Evolutionary conservation across 2,329 filamentous ascomycete species (phyloP).

Genomic region (Alternaria sp.): DNA sequence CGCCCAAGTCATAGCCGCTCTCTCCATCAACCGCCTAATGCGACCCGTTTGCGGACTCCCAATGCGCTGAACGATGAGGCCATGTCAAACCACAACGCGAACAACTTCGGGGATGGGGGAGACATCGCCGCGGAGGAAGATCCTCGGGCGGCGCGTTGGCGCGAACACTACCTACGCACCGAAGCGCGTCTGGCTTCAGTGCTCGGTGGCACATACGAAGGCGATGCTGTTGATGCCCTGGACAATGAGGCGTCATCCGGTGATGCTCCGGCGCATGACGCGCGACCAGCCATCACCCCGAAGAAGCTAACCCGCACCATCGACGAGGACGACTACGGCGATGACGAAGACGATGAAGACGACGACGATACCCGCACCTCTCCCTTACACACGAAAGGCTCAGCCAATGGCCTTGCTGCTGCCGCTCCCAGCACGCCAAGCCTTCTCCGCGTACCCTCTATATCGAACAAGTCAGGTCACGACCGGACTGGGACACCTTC

Average conservation of each 20-base stretch:
- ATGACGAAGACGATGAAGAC: slow-evolving; percentile 72
- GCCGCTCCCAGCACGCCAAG: slow-evolving; percentile 69
- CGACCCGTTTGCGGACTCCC: slow-evolving; percentile 52
- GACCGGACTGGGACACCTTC: slow-evolving; percentile 64
- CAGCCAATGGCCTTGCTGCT: slow-evolving; percentile 63
- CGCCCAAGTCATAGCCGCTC: slow-evolving; percentile 55
- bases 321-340: slow-evolving; percentile 85
- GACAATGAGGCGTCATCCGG: slow-evolving; percentile 38
- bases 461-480: slow-evolving; percentile 70
- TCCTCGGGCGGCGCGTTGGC: slow-evolving; percentile 67
- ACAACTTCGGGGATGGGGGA: slow-evolving; percentile 49
- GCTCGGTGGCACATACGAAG: slow-evolving; percentile 63
- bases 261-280: slow-evolving; percentile 51
- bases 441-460: slow-evolving; percentile 69
- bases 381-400: slow-evolving; percentile 60
- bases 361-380: slow-evolving; percentile 56
- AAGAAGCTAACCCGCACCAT: slow-evolving; percentile 82
- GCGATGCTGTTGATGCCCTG: slow-evolving; percentile 35
- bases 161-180: slow-evolving; percentile 77
- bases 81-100: slow-evolving; percentile 51
- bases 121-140: slow-evolving; percentile 58
- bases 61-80: slow-evolving; percentile 58
- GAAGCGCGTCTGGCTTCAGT: slow-evolving; percentile 80
- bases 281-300: slow-evolving; percentile 61
- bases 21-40: slow-evolving; percentile 46